phyloP scores from a whole-genome alignment of 2,329 filamentous ascomycete genomes.

The Penicillium crustosum region DNA sequence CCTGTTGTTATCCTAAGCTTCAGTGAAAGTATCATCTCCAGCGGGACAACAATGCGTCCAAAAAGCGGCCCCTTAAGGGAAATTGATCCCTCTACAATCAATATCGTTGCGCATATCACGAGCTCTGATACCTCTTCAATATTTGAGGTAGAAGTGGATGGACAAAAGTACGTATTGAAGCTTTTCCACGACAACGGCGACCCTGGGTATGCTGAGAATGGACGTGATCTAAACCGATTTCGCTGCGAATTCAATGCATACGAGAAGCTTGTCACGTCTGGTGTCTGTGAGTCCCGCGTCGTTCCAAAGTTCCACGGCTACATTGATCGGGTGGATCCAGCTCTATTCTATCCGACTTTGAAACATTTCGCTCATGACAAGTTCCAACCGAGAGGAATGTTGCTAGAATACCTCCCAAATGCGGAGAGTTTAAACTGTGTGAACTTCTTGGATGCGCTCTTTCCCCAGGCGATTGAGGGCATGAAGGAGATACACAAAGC shows the following conservation, averaged over 20 bases:
- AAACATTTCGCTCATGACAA: constrained; percentile 21
- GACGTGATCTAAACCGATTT: constrained; percentile 28
- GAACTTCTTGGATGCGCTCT: constrained; percentile 21
- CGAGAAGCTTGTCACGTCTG: constrained; percentile 15
- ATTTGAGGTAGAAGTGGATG: constrained; percentile 19
- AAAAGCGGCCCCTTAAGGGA: background rate
- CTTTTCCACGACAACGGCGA: constrained; percentile 29
- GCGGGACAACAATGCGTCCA: background rate
- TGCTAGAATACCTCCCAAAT: constrained; percentile 21
- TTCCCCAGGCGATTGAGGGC: constrained; percentile 18
- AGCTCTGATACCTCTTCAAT: constrained; percentile 14
- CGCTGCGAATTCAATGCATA: constrained; percentile 27
- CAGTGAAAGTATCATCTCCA: background rate
- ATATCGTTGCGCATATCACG: constrained; percentile 8
- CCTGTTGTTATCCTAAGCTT: too few species aligned
- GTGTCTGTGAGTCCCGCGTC: constrained; percentile 21
- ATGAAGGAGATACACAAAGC: constrained; percentile 23
- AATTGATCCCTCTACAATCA: constrained; percentile 8
- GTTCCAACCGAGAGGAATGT: constrained; percentile 13
- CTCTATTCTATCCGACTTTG: constrained; percentile 18
- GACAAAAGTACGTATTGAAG: constrained; percentile 18
- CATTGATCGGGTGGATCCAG: constrained; percentile 23
- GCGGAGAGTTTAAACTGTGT: constrained; percentile 19
- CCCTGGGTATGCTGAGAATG: constrained; percentile 22
- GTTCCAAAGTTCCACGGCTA: constrained; percentile 26